phyloP scores from a whole-genome alignment of 768 basidiomycete genomes.

The Pulveroboletus ravenelii region DNA sequence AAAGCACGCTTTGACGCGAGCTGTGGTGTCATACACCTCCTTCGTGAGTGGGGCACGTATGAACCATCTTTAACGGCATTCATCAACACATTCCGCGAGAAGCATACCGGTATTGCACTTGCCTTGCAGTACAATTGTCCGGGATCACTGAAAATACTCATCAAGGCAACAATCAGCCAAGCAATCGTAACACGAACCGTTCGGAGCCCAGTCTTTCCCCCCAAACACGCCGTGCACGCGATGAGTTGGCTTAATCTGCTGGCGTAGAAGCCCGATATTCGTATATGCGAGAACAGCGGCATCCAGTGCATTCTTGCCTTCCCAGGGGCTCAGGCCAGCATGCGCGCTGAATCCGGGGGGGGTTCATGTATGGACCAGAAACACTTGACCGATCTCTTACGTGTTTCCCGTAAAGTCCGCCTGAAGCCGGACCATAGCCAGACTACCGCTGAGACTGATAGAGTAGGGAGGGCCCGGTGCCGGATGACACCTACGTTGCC shows the following conservation, averaged over 20 bases:
- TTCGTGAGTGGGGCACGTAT: constrained; percentile 66
- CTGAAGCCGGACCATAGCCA: constrained; percentile 55
- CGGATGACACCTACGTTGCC: constrained; percentile 63
- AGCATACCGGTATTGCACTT: constrained; percentile 17
- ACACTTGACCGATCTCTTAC: constrained; percentile 34
- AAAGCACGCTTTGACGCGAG: constrained; percentile 68
- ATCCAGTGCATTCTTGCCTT: constrained; percentile 78
- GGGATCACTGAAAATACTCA: constrained; percentile 59
- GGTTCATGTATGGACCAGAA: not conserved
- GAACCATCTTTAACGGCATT: constrained; percentile 46
- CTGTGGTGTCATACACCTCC: constrained; percentile 52
- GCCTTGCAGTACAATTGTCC: constrained; percentile 72
- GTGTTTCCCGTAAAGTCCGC: constrained; percentile 74
- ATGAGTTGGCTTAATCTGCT: constrained; percentile 73
- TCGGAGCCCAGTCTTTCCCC: constrained; percentile 71
- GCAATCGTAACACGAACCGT: constrained; percentile 41
- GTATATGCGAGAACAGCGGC: constrained; percentile 85
- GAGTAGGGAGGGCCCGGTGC: constrained; percentile 71
- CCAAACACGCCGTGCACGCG: constrained; percentile 78
- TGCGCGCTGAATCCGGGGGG: constrained; percentile 51
- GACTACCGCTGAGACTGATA: constrained; percentile 57
- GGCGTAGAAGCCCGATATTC: constrained; percentile 72
- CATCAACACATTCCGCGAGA: not conserved
- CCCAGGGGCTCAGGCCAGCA: constrained; percentile 78
- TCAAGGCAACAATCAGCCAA: not conserved